Evolutionary conservation across 305 asterid species (phyloP).

Genomic region (Fraxinus greggii): DNA sequence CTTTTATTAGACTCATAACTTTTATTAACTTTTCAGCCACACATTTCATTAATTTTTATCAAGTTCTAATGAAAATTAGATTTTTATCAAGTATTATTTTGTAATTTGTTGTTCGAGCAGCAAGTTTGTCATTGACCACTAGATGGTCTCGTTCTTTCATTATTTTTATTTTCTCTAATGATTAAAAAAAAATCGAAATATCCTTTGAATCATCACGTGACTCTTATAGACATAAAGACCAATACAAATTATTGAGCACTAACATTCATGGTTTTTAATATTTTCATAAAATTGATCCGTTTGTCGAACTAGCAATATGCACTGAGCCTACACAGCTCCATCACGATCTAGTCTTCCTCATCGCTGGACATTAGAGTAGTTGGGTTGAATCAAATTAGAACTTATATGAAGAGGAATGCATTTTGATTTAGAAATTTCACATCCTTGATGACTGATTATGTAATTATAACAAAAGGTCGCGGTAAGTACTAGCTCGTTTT

Average conservation of each 20-base stretch:
- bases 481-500: background rate
- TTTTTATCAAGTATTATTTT: background rate
- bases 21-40: background rate
- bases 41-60: background rate
- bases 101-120: background rate
- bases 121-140: background rate
- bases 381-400: background rate
- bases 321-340: background rate
- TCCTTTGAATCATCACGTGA: too few species aligned
- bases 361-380: background rate
- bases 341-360: background rate
- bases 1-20: background rate
- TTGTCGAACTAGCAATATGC: background rate
- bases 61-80: background rate
- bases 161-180: too few species aligned
- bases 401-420: background rate
- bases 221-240: background rate
- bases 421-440: background rate
- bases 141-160: background rate
- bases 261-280: background rate
- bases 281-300: background rate
- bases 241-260: background rate
- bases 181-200: too few species aligned
- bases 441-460: background rate
- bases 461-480: background rate